A percentile compares a stretch with the other conserved stretches of the same genome.
phyloP scores from a whole-genome alignment of 305 asterid genomes.

The Petunia hybrid region DNA sequence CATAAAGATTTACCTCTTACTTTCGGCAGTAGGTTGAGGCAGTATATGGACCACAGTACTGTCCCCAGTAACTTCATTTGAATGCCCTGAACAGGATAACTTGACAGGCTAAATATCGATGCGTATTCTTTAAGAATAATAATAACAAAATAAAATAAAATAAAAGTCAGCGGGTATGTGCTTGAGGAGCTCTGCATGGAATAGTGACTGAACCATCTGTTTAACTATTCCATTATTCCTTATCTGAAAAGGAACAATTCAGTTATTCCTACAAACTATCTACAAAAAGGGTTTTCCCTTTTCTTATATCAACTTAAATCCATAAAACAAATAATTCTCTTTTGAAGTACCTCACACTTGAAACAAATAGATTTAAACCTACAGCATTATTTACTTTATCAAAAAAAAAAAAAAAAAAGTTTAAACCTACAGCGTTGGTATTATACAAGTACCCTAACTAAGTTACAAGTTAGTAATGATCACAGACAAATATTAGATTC shows the following conservation, averaged over 20 bases:
- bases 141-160: no score
- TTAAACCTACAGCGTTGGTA: no score
- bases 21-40: slow-evolving; percentile 85
- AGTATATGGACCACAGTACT: slow-evolving; percentile 58
- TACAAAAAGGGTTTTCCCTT: neutral
- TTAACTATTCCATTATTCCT: neutral
- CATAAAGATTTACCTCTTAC: slow-evolving; percentile 62
- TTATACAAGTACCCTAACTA: neutral
- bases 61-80: slow-evolving; percentile 56
- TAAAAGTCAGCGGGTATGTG: neutral
- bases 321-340: neutral
- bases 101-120: slow-evolving; percentile 35
- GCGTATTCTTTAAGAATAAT: no score
- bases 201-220: slow-evolving; percentile 20
- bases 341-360: neutral
- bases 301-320: slow-evolving; percentile 9
- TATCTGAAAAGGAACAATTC: neutral
- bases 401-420: no score
- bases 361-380: neutral
- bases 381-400: neutral
- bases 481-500: slow-evolving; percentile 16
- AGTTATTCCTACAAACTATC: neutral
- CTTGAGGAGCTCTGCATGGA: neutral
- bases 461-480: neutral
- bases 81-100: slow-evolving; percentile 51